These are phyloP conservation scores for Ilex asprella DNA, from an alignment of 257 asterid genomes.

Conservation along the genomic window DNA sequence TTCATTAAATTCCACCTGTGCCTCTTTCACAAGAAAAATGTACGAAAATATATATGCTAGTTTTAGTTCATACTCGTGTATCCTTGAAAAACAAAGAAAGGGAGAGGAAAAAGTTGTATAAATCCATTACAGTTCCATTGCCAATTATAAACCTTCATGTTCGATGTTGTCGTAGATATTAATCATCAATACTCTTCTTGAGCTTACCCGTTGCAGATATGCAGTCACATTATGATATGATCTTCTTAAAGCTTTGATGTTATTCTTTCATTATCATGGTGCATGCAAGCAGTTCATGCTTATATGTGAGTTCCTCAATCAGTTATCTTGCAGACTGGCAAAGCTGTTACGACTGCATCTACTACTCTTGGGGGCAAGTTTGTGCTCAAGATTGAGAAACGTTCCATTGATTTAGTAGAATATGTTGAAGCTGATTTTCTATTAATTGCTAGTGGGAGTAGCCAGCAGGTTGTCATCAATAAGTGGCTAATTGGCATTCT, in stretches of 20 bases:
- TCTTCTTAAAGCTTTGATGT: slow-evolving; percentile 6
- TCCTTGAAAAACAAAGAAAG: no score
- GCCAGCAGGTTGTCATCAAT: slow-evolving; percentile 61
- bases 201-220: not conserved
- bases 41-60: no score
- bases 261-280: not conserved
- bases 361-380: slow-evolving; percentile 44
- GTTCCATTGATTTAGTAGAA: slow-evolving; percentile 48
- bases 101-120: no score
- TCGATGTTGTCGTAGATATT: no score
- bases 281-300: slow-evolving; percentile 21
- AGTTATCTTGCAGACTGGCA: slow-evolving; percentile 81
- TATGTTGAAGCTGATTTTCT: slow-evolving; percentile 62
- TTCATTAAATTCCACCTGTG: no score
- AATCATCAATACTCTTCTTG: no score
- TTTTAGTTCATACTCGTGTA: no score
- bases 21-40: no score
- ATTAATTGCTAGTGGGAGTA: slow-evolving; percentile 85
- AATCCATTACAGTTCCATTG: no score
- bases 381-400: slow-evolving; percentile 65
- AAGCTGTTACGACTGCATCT: slow-evolving; percentile 67
- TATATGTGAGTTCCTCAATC: slow-evolving; percentile 20
- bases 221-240: slow-evolving; percentile 3
- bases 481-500: slow-evolving; percentile 9
- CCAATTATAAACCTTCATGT: no score